Evolutionary conservation across 169 alveolate species (phyloP).

Genomic region (Cryptosporidium sp.): DNA sequence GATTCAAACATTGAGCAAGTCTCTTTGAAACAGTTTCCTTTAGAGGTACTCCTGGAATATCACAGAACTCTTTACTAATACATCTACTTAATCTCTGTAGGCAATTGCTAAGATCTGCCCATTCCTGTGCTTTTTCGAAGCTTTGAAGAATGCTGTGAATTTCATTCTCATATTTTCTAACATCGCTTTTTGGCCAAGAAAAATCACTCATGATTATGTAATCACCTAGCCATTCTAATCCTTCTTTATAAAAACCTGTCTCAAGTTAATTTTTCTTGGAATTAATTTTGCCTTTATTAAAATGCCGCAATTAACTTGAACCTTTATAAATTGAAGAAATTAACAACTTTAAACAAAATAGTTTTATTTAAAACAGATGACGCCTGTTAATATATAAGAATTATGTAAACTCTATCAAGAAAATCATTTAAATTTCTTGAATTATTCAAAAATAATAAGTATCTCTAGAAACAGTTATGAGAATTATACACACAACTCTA

Average conservation of each 20-base stretch:
- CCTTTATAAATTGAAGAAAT: not conserved
- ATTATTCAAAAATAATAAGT: not conserved
- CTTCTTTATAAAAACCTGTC: not conserved
- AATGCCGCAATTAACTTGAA: not conserved
- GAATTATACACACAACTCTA: not conserved
- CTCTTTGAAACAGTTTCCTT: conserved; percentile 89
- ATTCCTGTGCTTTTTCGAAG: conserved; percentile 92
- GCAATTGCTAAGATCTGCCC: conserved; percentile 93
- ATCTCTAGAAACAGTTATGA: not conserved
- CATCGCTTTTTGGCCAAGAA: conserved; percentile 70
- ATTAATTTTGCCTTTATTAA: not conserved
- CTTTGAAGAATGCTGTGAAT: conserved; percentile 82
- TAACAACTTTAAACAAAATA: not conserved
- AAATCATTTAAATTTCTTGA: not conserved
- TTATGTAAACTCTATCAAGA: not conserved
- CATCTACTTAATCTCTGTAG: conserved; percentile 86
- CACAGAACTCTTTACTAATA: conserved; percentile 78
- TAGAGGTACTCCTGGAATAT: conserved; percentile 82
- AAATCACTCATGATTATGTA: conserved; percentile 49
- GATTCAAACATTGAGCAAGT: conserved; percentile 92
- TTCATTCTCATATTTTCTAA: conserved; percentile 78
- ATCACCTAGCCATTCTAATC: not conserved
- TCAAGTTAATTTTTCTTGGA: not conserved
- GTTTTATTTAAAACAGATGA: not conserved
- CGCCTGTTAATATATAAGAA: not conserved